Percentiles rank a stretch among this genome's conserved stretches.
Conservation (phyloP, 2,329 filamentous ascomycete species). For the Hypoxylon sp. region DNA sequence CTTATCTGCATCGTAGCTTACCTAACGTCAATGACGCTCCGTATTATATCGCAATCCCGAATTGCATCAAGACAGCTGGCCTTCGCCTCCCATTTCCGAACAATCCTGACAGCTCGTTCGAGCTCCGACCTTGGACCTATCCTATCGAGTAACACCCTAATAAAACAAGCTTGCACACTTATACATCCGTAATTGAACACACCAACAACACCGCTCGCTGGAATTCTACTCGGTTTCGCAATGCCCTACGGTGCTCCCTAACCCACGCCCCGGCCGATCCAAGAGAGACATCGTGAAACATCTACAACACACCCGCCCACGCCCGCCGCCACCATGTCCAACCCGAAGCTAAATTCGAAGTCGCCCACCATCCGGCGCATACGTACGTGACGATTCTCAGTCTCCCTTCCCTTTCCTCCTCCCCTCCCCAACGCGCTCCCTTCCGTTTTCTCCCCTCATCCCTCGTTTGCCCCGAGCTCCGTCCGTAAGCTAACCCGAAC, state of each 20-base stretch:
- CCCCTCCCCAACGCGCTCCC: constrained; percentile 8
- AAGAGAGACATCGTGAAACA: constrained; percentile 8
- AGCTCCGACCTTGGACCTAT: no score
- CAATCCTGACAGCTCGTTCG: neutral
- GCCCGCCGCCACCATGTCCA: constrained; percentile 48
- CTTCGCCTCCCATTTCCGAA: neutral
- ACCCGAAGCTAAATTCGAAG: constrained; percentile 70
- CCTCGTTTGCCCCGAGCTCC: neutral
- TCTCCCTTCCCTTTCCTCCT: constrained; percentile 10
- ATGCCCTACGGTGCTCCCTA: constrained; percentile 19
- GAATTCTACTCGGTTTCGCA: neutral
- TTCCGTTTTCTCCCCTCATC: constrained; percentile 10
- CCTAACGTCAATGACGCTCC: neutral
- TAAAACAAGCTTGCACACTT: neutral
- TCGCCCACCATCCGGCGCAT: constrained; percentile 87
- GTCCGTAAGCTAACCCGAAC: neutral
- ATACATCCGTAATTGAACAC: neutral
- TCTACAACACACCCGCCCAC: no score
- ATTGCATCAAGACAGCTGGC: constrained; percentile 25
- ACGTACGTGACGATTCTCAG: no score
- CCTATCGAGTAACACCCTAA: no score
- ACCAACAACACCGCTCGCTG: no score
- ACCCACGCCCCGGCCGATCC: constrained; percentile 1
- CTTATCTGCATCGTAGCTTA: neutral
- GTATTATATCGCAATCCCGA: constrained; percentile 7